Conservation (phyloP, 805 yeast species). For the Debaryomyces castellii region DNA sequence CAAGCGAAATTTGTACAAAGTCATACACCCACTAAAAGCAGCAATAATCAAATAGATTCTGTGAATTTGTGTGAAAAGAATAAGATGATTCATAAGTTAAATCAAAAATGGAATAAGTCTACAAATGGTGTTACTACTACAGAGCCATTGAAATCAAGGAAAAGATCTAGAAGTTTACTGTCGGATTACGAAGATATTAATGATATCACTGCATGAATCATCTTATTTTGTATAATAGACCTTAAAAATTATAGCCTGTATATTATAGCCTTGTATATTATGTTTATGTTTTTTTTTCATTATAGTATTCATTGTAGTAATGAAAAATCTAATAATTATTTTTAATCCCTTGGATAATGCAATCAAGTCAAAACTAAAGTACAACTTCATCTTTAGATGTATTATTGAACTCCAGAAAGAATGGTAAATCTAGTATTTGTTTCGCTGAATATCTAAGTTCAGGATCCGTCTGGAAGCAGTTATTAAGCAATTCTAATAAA, state of each 20-base stretch:
- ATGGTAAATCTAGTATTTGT: conserved; percentile 56
- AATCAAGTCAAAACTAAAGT: conserved; percentile 1
- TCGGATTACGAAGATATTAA: conserved; percentile 15
- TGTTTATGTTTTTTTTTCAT: not conserved
- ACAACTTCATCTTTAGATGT: conserved; percentile 34
- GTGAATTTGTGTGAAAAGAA: conserved; percentile 28
- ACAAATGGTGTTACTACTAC: conserved; percentile 8
- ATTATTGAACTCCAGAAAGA: conserved; percentile 49
- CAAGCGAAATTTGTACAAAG: conserved; percentile 9
- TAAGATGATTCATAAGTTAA: conserved; percentile 32
- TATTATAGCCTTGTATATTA: conserved; percentile 1
- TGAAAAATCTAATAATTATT: not conserved
- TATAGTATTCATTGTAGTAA: not conserved
- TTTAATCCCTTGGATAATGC: not conserved
- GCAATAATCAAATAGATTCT: not conserved
- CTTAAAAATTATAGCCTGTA: not conserved
- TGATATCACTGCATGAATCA: not conserved
- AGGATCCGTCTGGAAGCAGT: conserved; percentile 60
- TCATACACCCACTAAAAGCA: not conserved
- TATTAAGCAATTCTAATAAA: conserved; percentile 55
- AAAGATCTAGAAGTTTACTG: conserved; percentile 16
- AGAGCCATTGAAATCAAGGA: conserved; percentile 6
- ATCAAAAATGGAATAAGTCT: conserved; percentile 41
- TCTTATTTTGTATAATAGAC: not conserved
- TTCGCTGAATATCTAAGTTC: conserved; percentile 55